These are phyloP conservation scores for Fomitiporia mediterranea DNA, from an alignment of 1,284 basidiomycete species.

Conservation along the genomic window DNA sequence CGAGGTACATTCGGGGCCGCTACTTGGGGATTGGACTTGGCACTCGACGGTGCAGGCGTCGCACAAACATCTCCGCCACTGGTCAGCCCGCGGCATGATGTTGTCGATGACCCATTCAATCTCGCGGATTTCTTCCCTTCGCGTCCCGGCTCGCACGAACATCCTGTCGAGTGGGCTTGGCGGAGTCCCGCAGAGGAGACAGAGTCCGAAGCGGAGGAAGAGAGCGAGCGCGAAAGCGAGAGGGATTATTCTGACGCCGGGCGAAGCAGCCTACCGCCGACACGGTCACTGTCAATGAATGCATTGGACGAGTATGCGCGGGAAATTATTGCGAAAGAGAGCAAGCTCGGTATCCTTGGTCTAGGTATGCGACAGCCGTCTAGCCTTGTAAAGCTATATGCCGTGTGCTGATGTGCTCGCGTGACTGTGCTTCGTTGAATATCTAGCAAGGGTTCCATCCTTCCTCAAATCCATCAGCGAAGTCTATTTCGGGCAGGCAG, in stretches of 20 bases:
- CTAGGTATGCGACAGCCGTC: conserved; percentile 30
- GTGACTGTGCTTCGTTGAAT: conserved; percentile 19
- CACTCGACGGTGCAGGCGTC: not conserved
- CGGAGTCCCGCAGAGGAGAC: conserved; percentile 27
- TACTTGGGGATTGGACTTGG: not conserved
- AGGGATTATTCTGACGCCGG: not conserved
- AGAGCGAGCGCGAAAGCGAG: not conserved
- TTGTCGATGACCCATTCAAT: conserved; percentile 44
- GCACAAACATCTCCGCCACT: not conserved
- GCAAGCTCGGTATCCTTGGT: conserved; percentile 45
- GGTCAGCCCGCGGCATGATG: conserved; percentile 21
- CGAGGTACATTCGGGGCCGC: not conserved
- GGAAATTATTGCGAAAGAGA: conserved; percentile 40
- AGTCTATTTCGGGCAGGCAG: conserved; percentile 8
- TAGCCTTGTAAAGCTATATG: not conserved
- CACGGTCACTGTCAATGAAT: conserved; percentile 10
- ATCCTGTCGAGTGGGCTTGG: conserved; percentile 38
- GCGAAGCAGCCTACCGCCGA: not conserved
- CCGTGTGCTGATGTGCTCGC: conserved; percentile 20
- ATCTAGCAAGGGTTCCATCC: conserved; percentile 11
- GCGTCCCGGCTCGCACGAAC: conserved; percentile 27
- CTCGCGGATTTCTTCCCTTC: conserved; percentile 47
- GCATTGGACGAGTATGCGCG: conserved; percentile 25
- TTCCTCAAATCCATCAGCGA: conserved; percentile 5
- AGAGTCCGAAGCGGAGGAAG: conserved; percentile 22